Percentiles rank a stretch among this genome's conserved stretches.
phyloP scores from a whole-genome alignment of 805 yeast genomes.

The Lipomyces starkeyi region DNA sequence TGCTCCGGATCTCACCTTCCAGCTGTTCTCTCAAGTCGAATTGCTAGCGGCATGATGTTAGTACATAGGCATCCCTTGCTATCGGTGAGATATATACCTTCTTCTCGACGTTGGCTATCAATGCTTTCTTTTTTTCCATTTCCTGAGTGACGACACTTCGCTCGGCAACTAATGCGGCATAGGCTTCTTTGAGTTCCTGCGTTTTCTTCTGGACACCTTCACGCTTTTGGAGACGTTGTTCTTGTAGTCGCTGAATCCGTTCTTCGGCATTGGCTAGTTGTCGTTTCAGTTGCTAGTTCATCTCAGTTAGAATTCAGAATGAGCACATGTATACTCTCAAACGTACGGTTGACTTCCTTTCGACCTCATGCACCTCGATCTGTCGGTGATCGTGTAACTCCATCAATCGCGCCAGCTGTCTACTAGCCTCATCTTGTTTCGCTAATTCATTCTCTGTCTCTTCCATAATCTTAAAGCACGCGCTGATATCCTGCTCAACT shows the following conservation, averaged over 20 bases:
- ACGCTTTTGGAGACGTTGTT: slow-evolving; percentile 55
- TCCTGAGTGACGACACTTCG: slow-evolving; percentile 57
- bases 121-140: slow-evolving; percentile 54
- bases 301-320: background rate
- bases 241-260: slow-evolving; percentile 53
- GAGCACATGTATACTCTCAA: background rate
- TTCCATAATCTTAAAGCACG: slow-evolving; percentile 53
- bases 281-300: slow-evolving; percentile 53
- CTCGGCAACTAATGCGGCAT: slow-evolving; percentile 56
- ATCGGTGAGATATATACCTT: slow-evolving; percentile 44
- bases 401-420: slow-evolving; percentile 49
- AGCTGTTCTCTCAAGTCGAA: slow-evolving; percentile 52
- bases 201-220: slow-evolving; percentile 52
- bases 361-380: slow-evolving; percentile 50
- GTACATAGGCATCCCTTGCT: slow-evolving; percentile 25
- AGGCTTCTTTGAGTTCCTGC: slow-evolving; percentile 53
- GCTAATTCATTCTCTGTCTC: slow-evolving; percentile 57
- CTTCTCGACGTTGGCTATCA: slow-evolving; percentile 54
- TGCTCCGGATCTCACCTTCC: slow-evolving; percentile 59
- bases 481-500: slow-evolving; percentile 55
- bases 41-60: slow-evolving; percentile 38
- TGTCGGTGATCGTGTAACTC: slow-evolving; percentile 52
- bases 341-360: slow-evolving; percentile 46
- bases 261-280: slow-evolving; percentile 59
- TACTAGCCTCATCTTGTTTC: slow-evolving; percentile 52